These are phyloP conservation scores for Calonectria pseudoreteaudii DNA, from an alignment of 2,329 filamentous ascomycete genomes.

Conservation along the genomic window DNA sequence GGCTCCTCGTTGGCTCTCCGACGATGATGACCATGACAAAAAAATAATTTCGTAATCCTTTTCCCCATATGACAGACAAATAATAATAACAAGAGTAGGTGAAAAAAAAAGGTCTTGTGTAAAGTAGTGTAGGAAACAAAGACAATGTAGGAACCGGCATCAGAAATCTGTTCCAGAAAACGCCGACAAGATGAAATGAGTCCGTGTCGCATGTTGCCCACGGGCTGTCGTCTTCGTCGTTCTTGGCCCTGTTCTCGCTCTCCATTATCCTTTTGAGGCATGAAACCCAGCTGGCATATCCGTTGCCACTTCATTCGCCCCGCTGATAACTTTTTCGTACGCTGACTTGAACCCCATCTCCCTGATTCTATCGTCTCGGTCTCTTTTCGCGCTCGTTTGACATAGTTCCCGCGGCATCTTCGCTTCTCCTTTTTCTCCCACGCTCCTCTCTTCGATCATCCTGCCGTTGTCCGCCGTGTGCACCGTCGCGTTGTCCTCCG, in stretches of 20 bases:
- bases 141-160: conserved; percentile 1
- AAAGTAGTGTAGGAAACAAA: conserved; percentile 19
- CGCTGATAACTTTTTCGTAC: conserved; percentile 24
- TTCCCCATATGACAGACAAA: conserved; percentile 22
- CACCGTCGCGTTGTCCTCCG: conserved; percentile 47
- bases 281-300: not conserved
- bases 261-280: not conserved
- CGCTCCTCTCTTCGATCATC: conserved; percentile 52
- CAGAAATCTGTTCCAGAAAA: conserved; percentile 20
- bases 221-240: conserved; percentile 16
- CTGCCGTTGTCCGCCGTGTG: conserved; percentile 39
- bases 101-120: conserved; percentile 5
- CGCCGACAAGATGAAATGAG: conserved; percentile 2
- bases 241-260: conserved; percentile 14
- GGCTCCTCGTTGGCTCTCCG: conserved; percentile 17
- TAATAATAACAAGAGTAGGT: conserved; percentile 24
- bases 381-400: conserved; percentile 65
- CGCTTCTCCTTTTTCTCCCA: conserved; percentile 56
- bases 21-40: conserved; percentile 2
- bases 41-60: conserved; percentile 17
- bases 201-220: conserved; percentile 16
- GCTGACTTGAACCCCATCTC: conserved; percentile 23
- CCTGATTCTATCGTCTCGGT: conserved; percentile 57
- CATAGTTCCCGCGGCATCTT: conserved; percentile 56
- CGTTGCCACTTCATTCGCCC: conserved; percentile 2